Base-by-base conservation (phyloP, 1,139 yeast species). In the Blastobotrys buckinghamii region DNA sequence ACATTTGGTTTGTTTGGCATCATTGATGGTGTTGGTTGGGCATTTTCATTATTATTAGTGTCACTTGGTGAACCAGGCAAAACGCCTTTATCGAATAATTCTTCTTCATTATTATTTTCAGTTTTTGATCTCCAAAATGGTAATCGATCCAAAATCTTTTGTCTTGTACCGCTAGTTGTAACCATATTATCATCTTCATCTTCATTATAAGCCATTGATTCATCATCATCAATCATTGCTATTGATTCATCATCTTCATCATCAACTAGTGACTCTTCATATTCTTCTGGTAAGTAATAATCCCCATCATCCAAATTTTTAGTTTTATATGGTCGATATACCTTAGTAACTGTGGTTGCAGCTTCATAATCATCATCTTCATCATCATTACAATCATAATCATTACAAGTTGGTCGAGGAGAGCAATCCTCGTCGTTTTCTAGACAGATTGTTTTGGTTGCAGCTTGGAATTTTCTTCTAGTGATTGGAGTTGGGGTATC, bases 101-200 rank as follows among this genome's bases (percentile, higher is more conserved):
- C 38, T n/a, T 19, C 17, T 12, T 34, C 38, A 5, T 32, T 7
- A 16, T 34, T 34, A 5, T 34, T 34, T 34, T 19, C 38, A 34
- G 38, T 13, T 32, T 34, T 47, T 19, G 46, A 43, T 17, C 46
- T 32, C 41, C 40, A 43, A 17, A 43, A 43, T 26, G 46, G 46
- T 16, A 43, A 12, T 13, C 40, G 22, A 9, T 43, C 46, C 10
- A 27, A 16, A 17, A 43, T 10, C 9, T 16, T 16, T 29, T 29
- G 32, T 12, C 32, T 10, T 12, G 32, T 29, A 8, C 9, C 39
- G 9, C 26, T 26, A 34, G 20, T 34, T 5, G 9, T 5, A 20
- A 26, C 42, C 12, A n/a, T 26, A 38, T 42, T 50, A 15, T 38
- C 39, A n/a, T n/a, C n/a, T n/a, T n/a, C n/a, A 22, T 40, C 35